phyloP scores from a whole-genome alignment of 805 yeast genomes.

The Yamadazyma sp. region DNA sequence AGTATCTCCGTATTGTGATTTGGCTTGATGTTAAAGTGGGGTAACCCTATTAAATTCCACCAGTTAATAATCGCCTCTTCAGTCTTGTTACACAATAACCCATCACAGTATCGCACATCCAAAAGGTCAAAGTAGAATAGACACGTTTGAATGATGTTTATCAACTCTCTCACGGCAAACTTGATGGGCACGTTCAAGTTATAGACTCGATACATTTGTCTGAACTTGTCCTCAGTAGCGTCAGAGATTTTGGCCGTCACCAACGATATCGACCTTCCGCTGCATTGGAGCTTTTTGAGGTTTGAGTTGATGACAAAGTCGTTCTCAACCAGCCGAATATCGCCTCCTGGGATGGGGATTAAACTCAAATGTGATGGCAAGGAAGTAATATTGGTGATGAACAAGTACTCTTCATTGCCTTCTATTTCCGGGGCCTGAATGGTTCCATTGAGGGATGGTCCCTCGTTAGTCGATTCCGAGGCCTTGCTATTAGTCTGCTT shows the following conservation, averaged over 20 bases:
- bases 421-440: neutral
- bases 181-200: constrained; percentile 49
- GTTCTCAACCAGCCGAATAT: constrained; percentile 48
- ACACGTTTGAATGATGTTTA: constrained; percentile 70
- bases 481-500: constrained; percentile 43
- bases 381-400: constrained; percentile 79
- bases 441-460: neutral
- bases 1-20: constrained; percentile 53
- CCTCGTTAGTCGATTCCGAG: neutral
- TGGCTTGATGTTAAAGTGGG: constrained; percentile 43
- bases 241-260: constrained; percentile 65
- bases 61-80: constrained; percentile 68
- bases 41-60: constrained; percentile 77
- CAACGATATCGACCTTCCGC: constrained; percentile 79
- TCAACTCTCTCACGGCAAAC: constrained; percentile 73
- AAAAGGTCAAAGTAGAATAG: constrained; percentile 76
- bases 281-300: constrained; percentile 74
- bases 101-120: constrained; percentile 73
- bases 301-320: constrained; percentile 73
- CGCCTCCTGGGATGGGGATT: constrained; percentile 67
- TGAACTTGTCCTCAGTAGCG: constrained; percentile 78
- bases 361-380: constrained; percentile 74
- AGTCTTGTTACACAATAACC: constrained; percentile 77
- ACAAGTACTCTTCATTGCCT: constrained; percentile 40
- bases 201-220: constrained; percentile 66